phyloP scores from a whole-genome alignment of 1,284 basidiomycete species.

The Apiotrichum mycotoxinovorans region DNA sequence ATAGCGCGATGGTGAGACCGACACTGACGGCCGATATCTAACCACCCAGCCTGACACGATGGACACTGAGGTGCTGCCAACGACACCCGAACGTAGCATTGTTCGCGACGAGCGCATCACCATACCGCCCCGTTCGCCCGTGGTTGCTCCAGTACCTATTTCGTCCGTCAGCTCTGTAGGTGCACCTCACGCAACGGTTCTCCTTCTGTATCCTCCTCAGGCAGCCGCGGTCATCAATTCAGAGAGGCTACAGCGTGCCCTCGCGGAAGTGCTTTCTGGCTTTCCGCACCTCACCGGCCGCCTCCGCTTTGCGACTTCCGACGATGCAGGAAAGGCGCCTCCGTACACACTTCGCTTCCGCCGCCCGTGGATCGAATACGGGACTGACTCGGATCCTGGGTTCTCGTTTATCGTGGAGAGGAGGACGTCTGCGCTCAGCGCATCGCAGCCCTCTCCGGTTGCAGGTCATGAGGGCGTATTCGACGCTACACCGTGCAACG shows the following conservation, averaged over 20 bases:
- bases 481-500: not conserved
- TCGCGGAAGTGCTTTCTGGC: constrained; percentile 38
- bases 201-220: constrained; percentile 3
- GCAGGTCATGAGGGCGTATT: not conserved
- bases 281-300: constrained; percentile 53
- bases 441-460: not conserved
- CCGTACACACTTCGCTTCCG: constrained; percentile 11
- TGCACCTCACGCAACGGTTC: constrained; percentile 3
- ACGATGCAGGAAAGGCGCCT: not conserved
- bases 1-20: not conserved
- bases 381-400: constrained; percentile 47
- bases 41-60: not conserved
- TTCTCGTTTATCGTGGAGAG: constrained; percentile 43
- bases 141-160: constrained; percentile 9
- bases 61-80: not conserved
- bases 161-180: not conserved
- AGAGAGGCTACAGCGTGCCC: constrained; percentile 29
- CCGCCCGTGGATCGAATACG: constrained; percentile 15
- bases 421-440: not conserved
- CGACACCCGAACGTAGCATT: not conserved
- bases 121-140: not conserved
- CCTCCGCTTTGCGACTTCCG: not conserved
- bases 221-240: constrained; percentile 14
- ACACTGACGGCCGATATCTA: not conserved
- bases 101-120: not conserved